phyloP scores from a whole-genome alignment of 768 basidiomycete genomes.

The Termitomyces sp. region DNA sequence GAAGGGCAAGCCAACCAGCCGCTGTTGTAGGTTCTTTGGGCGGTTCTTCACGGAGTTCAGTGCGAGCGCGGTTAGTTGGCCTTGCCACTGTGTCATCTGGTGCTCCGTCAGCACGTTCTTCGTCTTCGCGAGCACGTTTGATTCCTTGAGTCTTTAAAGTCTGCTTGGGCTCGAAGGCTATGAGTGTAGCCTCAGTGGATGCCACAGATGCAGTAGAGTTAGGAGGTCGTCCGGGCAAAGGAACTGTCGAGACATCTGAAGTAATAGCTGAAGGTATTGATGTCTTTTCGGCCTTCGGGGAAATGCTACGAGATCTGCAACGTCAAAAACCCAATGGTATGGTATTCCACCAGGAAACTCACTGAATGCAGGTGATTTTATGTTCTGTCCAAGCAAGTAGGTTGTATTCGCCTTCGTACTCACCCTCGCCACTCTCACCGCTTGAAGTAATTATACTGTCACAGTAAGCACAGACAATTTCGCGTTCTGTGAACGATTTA shows the following conservation, averaged over 20 bases:
- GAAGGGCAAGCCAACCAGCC: conserved; percentile 60
- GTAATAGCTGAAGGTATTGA: conserved; percentile 8
- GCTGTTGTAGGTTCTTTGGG: conserved; percentile 44
- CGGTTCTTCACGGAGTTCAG: conserved; percentile 42
- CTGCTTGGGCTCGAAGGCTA: conserved; percentile 25
- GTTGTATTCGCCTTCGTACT: conserved; percentile 63
- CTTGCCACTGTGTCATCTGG: conserved; percentile 36
- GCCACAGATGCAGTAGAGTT: conserved; percentile 31
- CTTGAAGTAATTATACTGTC: conserved; percentile 37
- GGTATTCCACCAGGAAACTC: background rate
- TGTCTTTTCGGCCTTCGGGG: conserved; percentile 7
- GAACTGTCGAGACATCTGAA: conserved; percentile 12
- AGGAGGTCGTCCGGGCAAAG: conserved; percentile 20
- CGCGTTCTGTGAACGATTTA: conserved; percentile 41
- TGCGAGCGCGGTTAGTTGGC: conserved; percentile 52
- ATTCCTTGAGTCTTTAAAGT: conserved; percentile 28
- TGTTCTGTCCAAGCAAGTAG: conserved; percentile 63
- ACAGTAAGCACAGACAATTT: conserved; percentile 55
- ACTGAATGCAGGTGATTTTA: conserved; percentile 45
- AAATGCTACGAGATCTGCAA: conserved; percentile 1
- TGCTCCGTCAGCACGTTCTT: conserved; percentile 22
- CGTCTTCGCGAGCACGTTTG: conserved; percentile 53
- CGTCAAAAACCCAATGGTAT: background rate
- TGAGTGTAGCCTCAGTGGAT: conserved; percentile 35
- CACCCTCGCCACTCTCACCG: conserved; percentile 38